These are phyloP conservation scores for Tetramitus jugosus DNA, from an alignment of 208 protist genomes.

Conservation along the genomic window DNA sequence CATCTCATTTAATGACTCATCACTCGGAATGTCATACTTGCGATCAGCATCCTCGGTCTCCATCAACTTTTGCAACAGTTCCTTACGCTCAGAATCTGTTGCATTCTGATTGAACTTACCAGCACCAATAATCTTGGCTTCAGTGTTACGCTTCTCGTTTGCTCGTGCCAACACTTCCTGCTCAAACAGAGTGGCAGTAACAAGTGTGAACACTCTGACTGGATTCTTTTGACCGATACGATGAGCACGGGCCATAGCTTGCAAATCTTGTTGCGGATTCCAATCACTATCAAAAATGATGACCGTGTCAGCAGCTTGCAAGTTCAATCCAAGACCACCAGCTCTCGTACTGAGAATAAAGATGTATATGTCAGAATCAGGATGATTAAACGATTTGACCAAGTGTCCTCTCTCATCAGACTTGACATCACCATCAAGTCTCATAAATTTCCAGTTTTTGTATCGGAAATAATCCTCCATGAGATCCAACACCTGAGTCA, in stretches of 20 bases:
- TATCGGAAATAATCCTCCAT: slow-evolving; percentile 29
- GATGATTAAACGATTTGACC: not conserved
- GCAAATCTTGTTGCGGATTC: slow-evolving; percentile 95
- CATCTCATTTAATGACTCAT: slow-evolving; percentile 42
- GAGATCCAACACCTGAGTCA: slow-evolving; percentile 32
- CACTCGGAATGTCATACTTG: not conserved
- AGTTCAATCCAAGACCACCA: slow-evolving; percentile 76
- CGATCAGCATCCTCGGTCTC: not conserved
- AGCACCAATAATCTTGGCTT: slow-evolving; percentile 31
- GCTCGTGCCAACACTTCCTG: slow-evolving; percentile 84
- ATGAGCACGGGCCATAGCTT: slow-evolving; percentile 85
- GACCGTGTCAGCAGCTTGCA: slow-evolving; percentile 73
- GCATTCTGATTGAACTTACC: slow-evolving; percentile 30
- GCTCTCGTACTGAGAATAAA: slow-evolving; percentile 70
- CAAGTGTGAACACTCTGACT: slow-evolving; percentile 89
- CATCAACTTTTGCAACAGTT: not conserved
- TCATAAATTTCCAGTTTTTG: not conserved
- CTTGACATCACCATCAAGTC: slow-evolving; percentile 29
- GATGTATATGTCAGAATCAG: slow-evolving; percentile 46
- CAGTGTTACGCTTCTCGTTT: slow-evolving; percentile 53
- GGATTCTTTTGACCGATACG: slow-evolving; percentile 84
- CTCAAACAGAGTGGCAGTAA: slow-evolving; percentile 82
- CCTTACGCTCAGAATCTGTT: slow-evolving; percentile 12
- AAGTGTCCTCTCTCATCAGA: not conserved
- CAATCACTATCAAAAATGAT: slow-evolving; percentile 92